phyloP scores from a whole-genome alignment of 441 rosid genomes.

The Raphanus hybrid region DNA sequence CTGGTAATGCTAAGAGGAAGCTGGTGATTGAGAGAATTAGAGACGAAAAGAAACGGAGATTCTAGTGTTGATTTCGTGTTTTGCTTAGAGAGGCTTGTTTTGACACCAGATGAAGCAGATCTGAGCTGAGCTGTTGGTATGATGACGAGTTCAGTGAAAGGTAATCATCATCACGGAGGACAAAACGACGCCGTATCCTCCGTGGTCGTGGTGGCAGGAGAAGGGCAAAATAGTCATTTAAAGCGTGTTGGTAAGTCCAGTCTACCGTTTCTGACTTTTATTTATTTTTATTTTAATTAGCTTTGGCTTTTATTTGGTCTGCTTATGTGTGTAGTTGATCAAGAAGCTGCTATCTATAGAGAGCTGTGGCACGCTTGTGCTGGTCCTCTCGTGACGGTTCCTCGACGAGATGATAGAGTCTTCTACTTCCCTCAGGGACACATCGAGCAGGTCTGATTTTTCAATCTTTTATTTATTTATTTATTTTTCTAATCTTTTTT shows the following conservation, averaged over 20 bases:
- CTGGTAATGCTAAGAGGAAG: not conserved
- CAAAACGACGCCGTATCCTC: not conserved
- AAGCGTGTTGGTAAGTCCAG: not conserved
- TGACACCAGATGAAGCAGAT: not conserved
- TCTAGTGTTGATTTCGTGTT: too few species aligned
- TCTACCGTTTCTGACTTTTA: not conserved
- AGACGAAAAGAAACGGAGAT: not conserved
- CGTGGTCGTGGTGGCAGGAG: not conserved
- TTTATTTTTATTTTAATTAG: not conserved
- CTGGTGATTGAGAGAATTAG: not conserved
- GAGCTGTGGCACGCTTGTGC: slow-evolving; percentile 3
- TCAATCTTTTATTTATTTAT: not conserved
- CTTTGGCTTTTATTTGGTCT: not conserved
- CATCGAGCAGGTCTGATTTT: not conserved
- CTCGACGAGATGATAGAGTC: not conserved
- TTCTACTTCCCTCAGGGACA: not conserved
- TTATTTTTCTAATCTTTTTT: not conserved
- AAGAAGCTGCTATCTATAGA: not conserved
- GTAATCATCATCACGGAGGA: not conserved
- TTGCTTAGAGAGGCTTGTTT: not conserved
- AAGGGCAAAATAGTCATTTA: not conserved
- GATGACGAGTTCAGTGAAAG: not conserved
- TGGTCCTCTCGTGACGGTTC: not conserved
- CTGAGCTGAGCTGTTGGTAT: not conserved
- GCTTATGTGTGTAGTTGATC: not conserved